Evolutionary conservation across 805 yeast genomes (phyloP), one percentile per base, ranked within the genome.

Genomic region (Saturnispora galanensis): DNA sequence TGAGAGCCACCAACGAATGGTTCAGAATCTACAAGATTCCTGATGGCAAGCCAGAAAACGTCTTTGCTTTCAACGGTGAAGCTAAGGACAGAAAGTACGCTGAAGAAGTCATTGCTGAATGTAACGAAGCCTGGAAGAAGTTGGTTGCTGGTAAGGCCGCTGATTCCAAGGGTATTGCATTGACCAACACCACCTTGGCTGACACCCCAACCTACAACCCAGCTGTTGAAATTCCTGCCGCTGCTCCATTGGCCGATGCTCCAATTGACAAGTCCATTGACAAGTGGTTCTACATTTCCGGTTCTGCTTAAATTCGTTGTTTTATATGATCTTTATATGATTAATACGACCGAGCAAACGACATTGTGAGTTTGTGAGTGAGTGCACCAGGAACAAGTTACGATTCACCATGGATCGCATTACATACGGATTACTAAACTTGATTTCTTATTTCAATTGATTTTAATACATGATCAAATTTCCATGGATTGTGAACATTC

Each of bases 221-320:
- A 45, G 68, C 67, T 44, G 56, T 69, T 47, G 72, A 67, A 47
- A 63, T 86, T 47, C 94, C 96, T 56, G 74, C 76, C 47, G 94
- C 85, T 57, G 58, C 76, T 56, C 77, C 83, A 53, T 66, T 70
- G 54, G 76, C 89, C 52, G 88, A 89, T 64, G 96, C 95, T 52
- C 95, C 96, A 68, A 86, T 93, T 66, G 98, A 90, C 74, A 79
- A 84, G 70, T 86, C 96, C 46, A 72, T 90, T 64, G 97, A 90
- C 77, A 90, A 90, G 73, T 90, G 98, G 98, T 90, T 93, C 78
- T 90, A 79, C 80, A 90, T 90, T 63, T 86, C 90, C 49, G 93
- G 90, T 70, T 71, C 77, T 52, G 71, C 72, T 58, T 70, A 53
- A 56, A 17, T 47, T 26, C 30, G 18, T 13, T 26, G 11, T 21